Evolutionary conservation across 2,329 filamentous ascomycete species (phyloP), one percentile per base, ranked within the genome.

Genomic region (Tolypocladium ophioglossoides): DNA sequence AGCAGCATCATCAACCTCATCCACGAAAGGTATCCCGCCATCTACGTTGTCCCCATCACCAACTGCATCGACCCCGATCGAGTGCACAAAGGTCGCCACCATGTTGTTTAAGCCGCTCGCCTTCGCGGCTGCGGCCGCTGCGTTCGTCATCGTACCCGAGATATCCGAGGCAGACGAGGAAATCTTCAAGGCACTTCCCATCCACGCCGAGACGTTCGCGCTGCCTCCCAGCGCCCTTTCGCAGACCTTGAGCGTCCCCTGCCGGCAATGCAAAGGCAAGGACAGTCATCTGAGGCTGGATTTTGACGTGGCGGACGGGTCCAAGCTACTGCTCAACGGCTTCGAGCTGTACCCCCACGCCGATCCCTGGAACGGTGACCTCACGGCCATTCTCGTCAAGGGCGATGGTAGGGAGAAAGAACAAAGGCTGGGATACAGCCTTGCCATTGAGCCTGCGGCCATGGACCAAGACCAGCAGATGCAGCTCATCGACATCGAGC

Each of bases 331-430:
- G 39, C 62, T 86, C 55, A 86, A 86, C 66, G 80, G 77, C 55
- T 77, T 78, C 56, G 77, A 82, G 61, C 71, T 87, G 20, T 87
- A 83, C 60, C 79, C 80, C 18, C 68, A 73, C 52, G 66, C 78
- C 58, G 70, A 78, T 63, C 72, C 75, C 1, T 71, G 74, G 64
- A 65, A 64, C 58, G 67, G 68, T 50, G 67, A 68, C 10, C 70
- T 83, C 39, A 68, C 65, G 7, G 79, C 79, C 12, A 61, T 68
- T 14, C 74, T 82, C 54, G 62, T 75, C 37, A 68, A 73, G 41
- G 70, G 74, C 44, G 65, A 69, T 30, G 64, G 66, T 27, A 66
- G 66, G 51, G 60, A 65, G 52, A 65, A 67, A 54, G 63, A 67
- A 53, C 66, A 61, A 64, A 74, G 66, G 20, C 72, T 83, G 3